phyloP scores from a whole-genome alignment of 805 yeast species.

The Saccharomycopsis selenospora region DNA sequence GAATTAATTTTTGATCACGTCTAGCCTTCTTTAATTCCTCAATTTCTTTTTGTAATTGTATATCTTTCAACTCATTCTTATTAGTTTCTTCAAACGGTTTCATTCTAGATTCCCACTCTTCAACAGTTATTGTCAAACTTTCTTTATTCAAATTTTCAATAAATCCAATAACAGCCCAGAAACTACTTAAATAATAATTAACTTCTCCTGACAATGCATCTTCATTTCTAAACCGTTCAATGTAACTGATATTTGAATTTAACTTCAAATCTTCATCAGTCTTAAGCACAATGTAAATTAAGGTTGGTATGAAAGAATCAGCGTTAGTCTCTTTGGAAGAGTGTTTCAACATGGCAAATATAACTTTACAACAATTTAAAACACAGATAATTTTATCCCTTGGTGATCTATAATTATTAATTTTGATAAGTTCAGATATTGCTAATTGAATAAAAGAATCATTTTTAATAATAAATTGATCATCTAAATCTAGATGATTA shows the following conservation, averaged over 20 bases:
- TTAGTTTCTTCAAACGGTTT: slow-evolving; percentile 30
- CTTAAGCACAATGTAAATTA: slow-evolving; percentile 70
- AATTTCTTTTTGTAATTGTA: slow-evolving; percentile 31
- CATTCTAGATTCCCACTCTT: slow-evolving; percentile 50
- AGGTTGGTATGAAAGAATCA: slow-evolving; percentile 84
- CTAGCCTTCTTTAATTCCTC: slow-evolving; percentile 26
- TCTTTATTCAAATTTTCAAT: slow-evolving; percentile 52
- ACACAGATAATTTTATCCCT: slow-evolving; percentile 90
- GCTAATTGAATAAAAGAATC: slow-evolving; percentile 59
- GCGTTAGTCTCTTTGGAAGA: slow-evolving; percentile 65
- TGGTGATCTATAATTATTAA: slow-evolving; percentile 84
- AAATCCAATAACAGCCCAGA: slow-evolving; percentile 82
- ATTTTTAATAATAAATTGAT: slow-evolving; percentile 39
- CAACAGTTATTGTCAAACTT: slow-evolving; percentile 53
- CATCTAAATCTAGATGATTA: slow-evolving; percentile 69
- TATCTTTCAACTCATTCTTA: slow-evolving; percentile 6
- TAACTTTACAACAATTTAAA: slow-evolving; percentile 84
- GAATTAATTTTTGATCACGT: slow-evolving; percentile 3
- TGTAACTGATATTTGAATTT: slow-evolving; percentile 75
- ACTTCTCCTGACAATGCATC: slow-evolving; percentile 81
- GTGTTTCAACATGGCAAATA: slow-evolving; percentile 77
- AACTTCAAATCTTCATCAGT: slow-evolving; percentile 28
- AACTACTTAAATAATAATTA: slow-evolving; percentile 83
- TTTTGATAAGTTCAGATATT: slow-evolving; percentile 63
- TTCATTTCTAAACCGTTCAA: slow-evolving; percentile 74